Percentiles rank a stretch among this genome's conserved stretches.
These are phyloP conservation scores for Aechmea fasciata DNA, from an alignment of 176 grass and related monocot species.

Conservation along the genomic window DNA sequence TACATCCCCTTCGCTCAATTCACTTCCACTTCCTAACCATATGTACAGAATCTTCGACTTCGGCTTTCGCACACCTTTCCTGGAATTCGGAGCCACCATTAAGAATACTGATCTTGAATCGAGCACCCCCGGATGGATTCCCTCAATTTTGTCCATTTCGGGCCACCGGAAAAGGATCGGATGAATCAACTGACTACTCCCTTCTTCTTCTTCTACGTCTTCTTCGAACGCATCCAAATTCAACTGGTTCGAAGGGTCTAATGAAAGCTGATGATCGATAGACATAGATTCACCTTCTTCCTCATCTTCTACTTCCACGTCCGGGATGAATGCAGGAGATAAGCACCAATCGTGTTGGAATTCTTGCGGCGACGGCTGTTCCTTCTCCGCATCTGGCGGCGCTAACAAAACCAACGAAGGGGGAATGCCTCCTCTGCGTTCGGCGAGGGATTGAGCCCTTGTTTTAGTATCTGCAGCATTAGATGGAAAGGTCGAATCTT, in stretches of 20 bases:
- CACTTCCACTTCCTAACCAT: slow-evolving; percentile 30
- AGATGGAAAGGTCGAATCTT: slow-evolving; percentile 8
- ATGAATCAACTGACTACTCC: slow-evolving; percentile 23
- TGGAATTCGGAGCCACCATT: slow-evolving; percentile 32
- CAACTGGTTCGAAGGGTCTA: slow-evolving; percentile 19
- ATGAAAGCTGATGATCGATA: slow-evolving; percentile 26
- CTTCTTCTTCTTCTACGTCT: slow-evolving; percentile 4
- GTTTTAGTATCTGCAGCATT: background rate
- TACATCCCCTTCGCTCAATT: slow-evolving; percentile 11
- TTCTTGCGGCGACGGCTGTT: slow-evolving; percentile 6
- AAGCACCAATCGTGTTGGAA: slow-evolving; percentile 23
- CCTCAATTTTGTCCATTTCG: slow-evolving; percentile 32
- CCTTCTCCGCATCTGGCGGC: slow-evolving; percentile 7
- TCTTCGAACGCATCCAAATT: slow-evolving; percentile 6
- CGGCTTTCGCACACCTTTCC: slow-evolving; percentile 9
- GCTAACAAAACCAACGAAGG: slow-evolving; percentile 24
- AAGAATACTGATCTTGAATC: slow-evolving; percentile 38
- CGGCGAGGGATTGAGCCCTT: slow-evolving; percentile 21
- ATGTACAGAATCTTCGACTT: slow-evolving; percentile 32
- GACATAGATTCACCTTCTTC: background rate
- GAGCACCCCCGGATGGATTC: slow-evolving; percentile 27
- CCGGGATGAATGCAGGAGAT: slow-evolving; percentile 39
- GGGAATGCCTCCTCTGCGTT: slow-evolving; percentile 28
- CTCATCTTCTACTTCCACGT: slow-evolving; percentile 33
- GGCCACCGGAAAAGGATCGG: slow-evolving; percentile 39